Base-by-base conservation (phyloP, 2,329 filamentous ascomycete genomes). In the Xylaria sp. region DNA sequence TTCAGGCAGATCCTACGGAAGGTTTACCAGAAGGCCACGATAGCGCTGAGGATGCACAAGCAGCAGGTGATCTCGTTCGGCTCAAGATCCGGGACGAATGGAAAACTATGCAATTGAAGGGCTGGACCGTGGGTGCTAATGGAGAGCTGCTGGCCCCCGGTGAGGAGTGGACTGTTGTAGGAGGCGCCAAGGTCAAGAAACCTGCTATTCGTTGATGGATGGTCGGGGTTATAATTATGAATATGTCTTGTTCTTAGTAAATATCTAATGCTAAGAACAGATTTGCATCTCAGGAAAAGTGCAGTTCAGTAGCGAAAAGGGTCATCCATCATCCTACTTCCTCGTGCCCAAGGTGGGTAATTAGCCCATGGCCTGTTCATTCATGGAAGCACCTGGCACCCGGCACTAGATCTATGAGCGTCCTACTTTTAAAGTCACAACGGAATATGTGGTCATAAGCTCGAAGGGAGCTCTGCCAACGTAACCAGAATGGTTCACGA, bases 21-120 rank as follows among this genome's bases (percentile, higher is more conserved):
- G 76, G 75, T 3, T 75, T 78, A 44, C 74, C 80, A 19, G 69
- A 79, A 19, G 95, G 95, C 0, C 95, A 99, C 75, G 95, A 99
- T 77, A 96, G 92, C 25, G 90, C 89, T 25, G 95, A 99, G 75
- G 95, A 99, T 73, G 92, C 95, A 0, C 85, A 89, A 47, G 91
- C 93, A 0, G 94, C 96, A 0, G 95, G 94, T 0, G 93, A 98
- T 62, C 76, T 99, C 53, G 91, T 96, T 0, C 81, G 90, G 47
- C 82, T 87, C 51, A 91, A 88, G 74, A 83, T 96, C 5, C 83
- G 81, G 54, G 82, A 89, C 56, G 83, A 87, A 64, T 97, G 92
- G 91, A 85, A 83, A 64, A 76, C 77, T 31, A 80, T 95, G 81
- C 83, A 86, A 74, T 76, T 78, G 40, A 77, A 83, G 21, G 92